Evolutionary conservation across 75 land plant genomes (phyloP).

Genomic region (Adiantum capillusveneris): DNA sequence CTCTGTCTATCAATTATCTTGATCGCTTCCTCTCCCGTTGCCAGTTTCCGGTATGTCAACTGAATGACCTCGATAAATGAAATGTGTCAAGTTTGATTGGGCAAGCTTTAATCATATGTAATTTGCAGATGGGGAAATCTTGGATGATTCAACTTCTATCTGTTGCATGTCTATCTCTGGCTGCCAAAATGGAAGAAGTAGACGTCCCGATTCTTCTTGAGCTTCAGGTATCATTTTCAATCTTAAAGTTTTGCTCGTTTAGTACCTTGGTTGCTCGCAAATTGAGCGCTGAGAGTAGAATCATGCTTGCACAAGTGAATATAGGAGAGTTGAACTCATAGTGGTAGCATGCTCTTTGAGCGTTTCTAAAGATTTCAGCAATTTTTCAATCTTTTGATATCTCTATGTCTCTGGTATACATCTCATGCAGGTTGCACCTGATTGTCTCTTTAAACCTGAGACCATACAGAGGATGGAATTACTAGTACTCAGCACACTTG

Average conservation of each 20-base stretch:
- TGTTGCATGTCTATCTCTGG: conserved; percentile 66
- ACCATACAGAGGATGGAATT: conserved; percentile 59
- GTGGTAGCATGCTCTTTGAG: no score
- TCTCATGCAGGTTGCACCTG: conserved; percentile 1
- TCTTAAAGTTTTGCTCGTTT: no score
- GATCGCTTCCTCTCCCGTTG: conserved; percentile 53
- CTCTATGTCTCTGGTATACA: no score
- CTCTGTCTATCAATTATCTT: conserved; percentile 54
- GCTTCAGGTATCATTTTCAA: conserved; percentile 66
- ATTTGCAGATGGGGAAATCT: conserved; percentile 34
- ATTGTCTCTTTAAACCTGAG: conserved; percentile 44
- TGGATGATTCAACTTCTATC: conserved; percentile 65
- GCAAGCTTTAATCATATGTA: no score
- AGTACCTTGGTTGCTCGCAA: no score
- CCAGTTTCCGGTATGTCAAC: conserved; percentile 31
- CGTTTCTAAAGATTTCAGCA: no score
- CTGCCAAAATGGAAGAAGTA: conserved; percentile 81
- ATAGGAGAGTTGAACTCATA: no score
- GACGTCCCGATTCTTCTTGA: conserved; percentile 72
- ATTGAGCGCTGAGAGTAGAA: no score
- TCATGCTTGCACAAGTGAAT: no score
- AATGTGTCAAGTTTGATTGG: no score
- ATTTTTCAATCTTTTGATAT: no score
- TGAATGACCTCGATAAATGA: no score
- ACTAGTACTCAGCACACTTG: conserved; percentile 35